Percentiles rank a stretch among this genome's conserved stretches.
These are phyloP conservation scores for Solanum bulbocastanum DNA, from an alignment of 257 asterid genomes.

Conservation along the genomic window DNA sequence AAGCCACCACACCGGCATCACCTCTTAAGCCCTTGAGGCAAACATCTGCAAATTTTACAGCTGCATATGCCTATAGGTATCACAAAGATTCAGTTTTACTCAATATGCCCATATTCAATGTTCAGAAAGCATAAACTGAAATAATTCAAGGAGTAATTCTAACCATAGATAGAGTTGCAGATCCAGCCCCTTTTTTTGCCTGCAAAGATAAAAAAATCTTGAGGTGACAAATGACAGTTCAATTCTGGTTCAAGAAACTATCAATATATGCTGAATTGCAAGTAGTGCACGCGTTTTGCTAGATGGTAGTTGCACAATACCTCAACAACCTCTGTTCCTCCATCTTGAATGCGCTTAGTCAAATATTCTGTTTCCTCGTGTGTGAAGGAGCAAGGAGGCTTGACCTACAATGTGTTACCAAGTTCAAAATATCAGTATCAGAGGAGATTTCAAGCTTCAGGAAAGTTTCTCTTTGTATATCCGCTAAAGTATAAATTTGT, in stretches of 20 bases:
- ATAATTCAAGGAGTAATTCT: not conserved
- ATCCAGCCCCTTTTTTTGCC: slow-evolving; percentile 99
- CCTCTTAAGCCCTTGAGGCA: slow-evolving; percentile 87
- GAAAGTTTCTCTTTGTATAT: not conserved
- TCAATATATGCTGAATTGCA: not conserved
- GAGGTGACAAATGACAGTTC: not conserved
- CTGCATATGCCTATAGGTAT: slow-evolving; percentile 76
- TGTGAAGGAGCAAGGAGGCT: slow-evolving; percentile 79
- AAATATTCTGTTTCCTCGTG: slow-evolving; percentile 59
- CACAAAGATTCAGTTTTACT: not conserved
- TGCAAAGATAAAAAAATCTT: slow-evolving; percentile 18
- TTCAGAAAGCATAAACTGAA: not conserved
- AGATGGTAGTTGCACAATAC: slow-evolving; percentile 19
- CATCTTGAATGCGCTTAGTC: slow-evolving; percentile 92
- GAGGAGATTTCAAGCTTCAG: not conserved
- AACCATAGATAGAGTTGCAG: slow-evolving; percentile 98
- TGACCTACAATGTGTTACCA: slow-evolving; percentile 30
- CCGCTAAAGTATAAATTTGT: not conserved
- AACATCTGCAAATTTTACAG: slow-evolving; percentile 87
- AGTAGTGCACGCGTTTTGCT: not conserved
- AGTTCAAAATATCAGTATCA: not conserved
- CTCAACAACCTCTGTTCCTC: slow-evolving; percentile 99
- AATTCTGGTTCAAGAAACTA: not conserved
- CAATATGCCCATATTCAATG: not conserved
- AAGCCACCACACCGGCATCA: slow-evolving; percentile 71